phyloP scores from a whole-genome alignment of 2,329 filamentous ascomycete species.

The Helicocarpus griseus region DNA sequence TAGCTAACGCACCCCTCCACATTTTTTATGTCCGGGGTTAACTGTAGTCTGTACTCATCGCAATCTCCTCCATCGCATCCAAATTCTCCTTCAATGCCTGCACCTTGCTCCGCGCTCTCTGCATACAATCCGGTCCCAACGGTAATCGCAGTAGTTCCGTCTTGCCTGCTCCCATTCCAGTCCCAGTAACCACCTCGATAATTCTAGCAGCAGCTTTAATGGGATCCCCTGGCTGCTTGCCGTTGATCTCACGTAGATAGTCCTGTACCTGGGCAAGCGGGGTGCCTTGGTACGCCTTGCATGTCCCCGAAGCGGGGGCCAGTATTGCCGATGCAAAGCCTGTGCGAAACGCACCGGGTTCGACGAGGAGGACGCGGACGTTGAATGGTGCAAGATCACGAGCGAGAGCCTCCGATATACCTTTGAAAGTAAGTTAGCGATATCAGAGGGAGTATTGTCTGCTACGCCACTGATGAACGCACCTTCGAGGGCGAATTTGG shows the following conservation, averaged over 20 bases:
- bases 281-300: conserved; percentile 14
- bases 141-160: conserved; percentile 16
- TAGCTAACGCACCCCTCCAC: neutral
- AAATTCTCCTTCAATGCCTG: conserved; percentile 12
- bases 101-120: conserved; percentile 14
- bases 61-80: conserved; percentile 12
- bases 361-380: conserved; percentile 20
- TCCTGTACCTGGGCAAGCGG: conserved; percentile 9
- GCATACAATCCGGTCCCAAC: conserved; percentile 19
- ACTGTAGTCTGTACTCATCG: conserved; percentile 4
- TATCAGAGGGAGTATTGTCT: neutral
- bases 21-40: neutral
- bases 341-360: conserved; percentile 20
- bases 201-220: conserved; percentile 18
- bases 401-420: conserved; percentile 18
- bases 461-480: neutral
- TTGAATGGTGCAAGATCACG: conserved; percentile 18
- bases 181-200: conserved; percentile 19
- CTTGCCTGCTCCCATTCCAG: conserved; percentile 18
- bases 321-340: conserved; percentile 14
- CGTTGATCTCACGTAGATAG: conserved; percentile 9
- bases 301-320: conserved; percentile 14
- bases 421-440: conserved; percentile 6
- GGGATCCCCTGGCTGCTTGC: conserved; percentile 19
- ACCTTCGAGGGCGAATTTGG: conserved; percentile 23